Evolutionary conservation across 176 grass and related monocot species (phyloP).

Genomic region (Rhynchospora tenuis): DNA sequence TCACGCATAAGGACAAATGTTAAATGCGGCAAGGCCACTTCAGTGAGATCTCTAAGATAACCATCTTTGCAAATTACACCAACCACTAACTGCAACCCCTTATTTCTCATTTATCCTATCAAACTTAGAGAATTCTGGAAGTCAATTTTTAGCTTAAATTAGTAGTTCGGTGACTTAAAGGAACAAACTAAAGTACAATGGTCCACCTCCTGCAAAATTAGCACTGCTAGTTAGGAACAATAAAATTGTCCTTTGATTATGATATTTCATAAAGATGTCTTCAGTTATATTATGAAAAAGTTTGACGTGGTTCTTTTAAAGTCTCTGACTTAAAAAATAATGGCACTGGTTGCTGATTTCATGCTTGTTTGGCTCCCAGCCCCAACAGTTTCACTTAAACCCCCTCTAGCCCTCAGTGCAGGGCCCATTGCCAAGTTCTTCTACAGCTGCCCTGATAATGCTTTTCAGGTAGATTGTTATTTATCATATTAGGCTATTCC

Average conservation of each 20-base stretch:
- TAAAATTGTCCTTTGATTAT: background rate
- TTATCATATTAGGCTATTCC: background rate
- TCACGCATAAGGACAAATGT: too few relatives aligned
- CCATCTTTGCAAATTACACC: too few relatives aligned
- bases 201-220: background rate
- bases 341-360: slow-evolving; percentile 87
- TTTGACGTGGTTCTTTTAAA: slow-evolving; percentile 7
- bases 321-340: slow-evolving; percentile 24
- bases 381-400: slow-evolving; percentile 68
- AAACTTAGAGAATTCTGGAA: too few relatives aligned
- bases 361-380: slow-evolving; percentile 99
- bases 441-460: slow-evolving; percentile 78
- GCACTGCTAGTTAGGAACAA: background rate
- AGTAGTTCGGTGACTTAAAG: background rate
- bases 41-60: too few relatives aligned
- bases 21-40: too few relatives aligned
- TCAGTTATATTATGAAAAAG: background rate
- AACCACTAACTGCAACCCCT: too few relatives aligned
- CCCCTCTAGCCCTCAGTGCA: slow-evolving; percentile 55
- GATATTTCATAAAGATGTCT: background rate
- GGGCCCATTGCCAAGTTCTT: slow-evolving; percentile 72
- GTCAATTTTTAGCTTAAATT: background rate
- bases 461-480: slow-evolving; percentile 61
- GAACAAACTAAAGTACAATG: too few relatives aligned
- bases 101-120: too few relatives aligned